phyloP scores from a whole-genome alignment of 2,329 filamentous ascomycete genomes.

The Phyllosticta citrichinensis region DNA sequence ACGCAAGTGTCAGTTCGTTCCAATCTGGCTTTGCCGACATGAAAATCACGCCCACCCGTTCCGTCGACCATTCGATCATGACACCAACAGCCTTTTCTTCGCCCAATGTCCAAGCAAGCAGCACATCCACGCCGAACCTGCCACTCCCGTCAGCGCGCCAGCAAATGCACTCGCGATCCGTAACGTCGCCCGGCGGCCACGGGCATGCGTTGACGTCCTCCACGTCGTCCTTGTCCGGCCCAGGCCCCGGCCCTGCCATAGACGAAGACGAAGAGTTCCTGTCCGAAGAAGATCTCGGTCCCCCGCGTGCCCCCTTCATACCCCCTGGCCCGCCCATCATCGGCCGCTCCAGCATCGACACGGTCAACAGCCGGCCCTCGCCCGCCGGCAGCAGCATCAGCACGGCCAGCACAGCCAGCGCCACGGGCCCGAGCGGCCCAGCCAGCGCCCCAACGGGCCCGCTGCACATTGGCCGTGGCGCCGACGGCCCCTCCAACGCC shows the following conservation, averaged over 20 bases:
- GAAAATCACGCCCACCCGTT: constrained; percentile 45
- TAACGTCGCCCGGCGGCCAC: constrained; percentile 60
- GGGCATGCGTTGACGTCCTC: neutral
- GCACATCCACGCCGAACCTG: constrained; percentile 12
- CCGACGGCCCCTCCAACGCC: neutral
- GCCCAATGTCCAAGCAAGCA: constrained; percentile 14
- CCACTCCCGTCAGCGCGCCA: constrained; percentile 43
- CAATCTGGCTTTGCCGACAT: constrained; percentile 80
- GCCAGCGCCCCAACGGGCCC: neutral
- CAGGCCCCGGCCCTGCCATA: constrained; percentile 26
- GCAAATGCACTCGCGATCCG: constrained; percentile 66
- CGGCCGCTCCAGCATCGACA: neutral
- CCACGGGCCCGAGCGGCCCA: constrained; percentile 26
- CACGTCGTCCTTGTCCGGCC: neutral
- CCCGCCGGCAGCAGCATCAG: constrained; percentile 30
- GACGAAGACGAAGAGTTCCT: constrained; percentile 68
- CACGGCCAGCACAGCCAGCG: neutral
- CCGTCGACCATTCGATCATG: constrained; percentile 37
- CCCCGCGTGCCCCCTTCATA: constrained; percentile 17
- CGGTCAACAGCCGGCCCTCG: constrained; percentile 21
- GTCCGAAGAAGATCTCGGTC: constrained; percentile 63
- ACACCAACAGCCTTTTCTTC: constrained; percentile 48
- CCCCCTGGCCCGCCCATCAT: constrained; percentile 13
- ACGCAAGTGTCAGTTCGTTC: constrained; percentile 63
- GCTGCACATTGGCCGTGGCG: neutral